Evolutionary conservation across 2,329 filamentous ascomycete genomes (phyloP), one percentile per base, ranked within the genome.

Genomic region (Colletotrichum higginsianum): DNA sequence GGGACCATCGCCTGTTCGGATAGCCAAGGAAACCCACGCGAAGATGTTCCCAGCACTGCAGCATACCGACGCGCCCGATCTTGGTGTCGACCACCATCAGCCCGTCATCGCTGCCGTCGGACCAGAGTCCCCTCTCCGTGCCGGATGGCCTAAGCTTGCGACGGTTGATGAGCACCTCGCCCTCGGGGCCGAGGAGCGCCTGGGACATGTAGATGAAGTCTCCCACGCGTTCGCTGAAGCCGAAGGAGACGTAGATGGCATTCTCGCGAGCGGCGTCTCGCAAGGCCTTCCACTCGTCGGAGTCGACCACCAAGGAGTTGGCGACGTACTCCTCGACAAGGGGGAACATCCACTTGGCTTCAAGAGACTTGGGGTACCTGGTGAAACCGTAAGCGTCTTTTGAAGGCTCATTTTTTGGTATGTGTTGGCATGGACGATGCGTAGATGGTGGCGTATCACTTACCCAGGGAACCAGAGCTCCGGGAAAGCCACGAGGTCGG

Each of bases 131-230:
- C 0, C 85, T 81, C 75, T 88, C 86, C 79, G 88, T 83, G 62
- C 88, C 86, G 0, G 85, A 88, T 0, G 86, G 83, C 74, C 88
- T 87, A 72, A 88, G 79, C 78, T 89, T 88, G 26, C 84, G 81
- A 2, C 85, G 82, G 49, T 82, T 78, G 6, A 80, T 75, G 8
- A 80, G 60, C 7, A 87, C 49, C 18, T 84, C 78, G 0, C 86
- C 86, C 38, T 80, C 74, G 0, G 80, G 76, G 0, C 76, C 80
- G 63, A 88, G 83, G 13, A 87, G 79, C 3, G 80, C 80, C 73
- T 87, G 85, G 0, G 84, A 77, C 42, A 87, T 84, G 78, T 86
- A 87, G 8, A 86, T 74, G 7, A 79, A 81, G 42, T 81, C 70
- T 2, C 77, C 77, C 4, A 77, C 76, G 42, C 76, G 78, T 74